Base-by-base conservation (phyloP, 75 land plant genomes). In the Picea sitchensis region DNA sequence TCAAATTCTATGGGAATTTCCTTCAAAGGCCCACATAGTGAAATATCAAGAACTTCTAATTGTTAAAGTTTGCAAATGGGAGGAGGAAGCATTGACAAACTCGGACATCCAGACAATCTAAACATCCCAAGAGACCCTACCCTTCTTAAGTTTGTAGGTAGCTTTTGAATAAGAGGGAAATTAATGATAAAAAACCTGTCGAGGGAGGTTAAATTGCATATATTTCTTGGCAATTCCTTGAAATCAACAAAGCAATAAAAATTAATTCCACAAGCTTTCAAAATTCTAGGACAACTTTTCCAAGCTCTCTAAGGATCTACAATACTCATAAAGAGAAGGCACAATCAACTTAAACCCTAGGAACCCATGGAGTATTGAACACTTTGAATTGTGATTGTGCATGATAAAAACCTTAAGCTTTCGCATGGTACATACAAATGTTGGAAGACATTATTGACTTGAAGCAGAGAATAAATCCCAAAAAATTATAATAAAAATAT, bases 201-300 rank as follows among this genome's bases (percentile, higher is more conserved):
- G 18, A 68, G 21, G 38, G 4, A 69, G 26, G 7, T 23, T 1
- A 7, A 26, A 23, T 23, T 7, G 26, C 65, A 62, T n/a, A 62
- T 79, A 76, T 82, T 81, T 0, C 83, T 12, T 32, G 90, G 92
- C 17, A 91, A 82, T 71, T 83, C 65, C 1, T 41, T 26, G 20
- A 91, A 76, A 61, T 88, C 82, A 4, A 78, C 67, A 44, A 85
- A 88, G 57, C 88, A 81, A 76, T 91, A 87, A 5, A 91, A 64
- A 60, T 82, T 81, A 73, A 91, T 58, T 88, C 84, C 2, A 81
- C 63, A 41, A 91, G 86, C 23, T 59, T 34, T 14, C 88, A 90
- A 65, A 91, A 84, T 0, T 79, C 54, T 38, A 61, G 58, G 6
- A 69, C 11, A 68, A 32, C 9, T 68, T 68, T 18, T 38, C 14